These are phyloP conservation scores for Achlya hypogyna DNA, from an alignment of 352 stramenopile genomes.

Conservation along the genomic window DNA sequence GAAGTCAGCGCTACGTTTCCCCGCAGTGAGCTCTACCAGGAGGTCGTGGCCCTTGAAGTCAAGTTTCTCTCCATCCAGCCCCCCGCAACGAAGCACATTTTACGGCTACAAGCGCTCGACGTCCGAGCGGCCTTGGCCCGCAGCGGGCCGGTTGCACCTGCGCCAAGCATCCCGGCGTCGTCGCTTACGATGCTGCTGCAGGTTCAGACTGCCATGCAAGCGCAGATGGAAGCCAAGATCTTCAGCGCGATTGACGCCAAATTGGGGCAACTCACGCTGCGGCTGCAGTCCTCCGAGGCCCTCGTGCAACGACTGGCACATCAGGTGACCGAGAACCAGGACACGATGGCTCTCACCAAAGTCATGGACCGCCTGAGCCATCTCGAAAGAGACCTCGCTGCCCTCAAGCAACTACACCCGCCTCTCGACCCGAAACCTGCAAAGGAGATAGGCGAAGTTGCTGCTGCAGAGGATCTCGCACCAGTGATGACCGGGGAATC, in stretches of 20 bases:
- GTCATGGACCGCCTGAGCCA: background rate
- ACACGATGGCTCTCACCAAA: background rate
- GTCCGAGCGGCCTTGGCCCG: background rate
- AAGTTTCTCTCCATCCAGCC: background rate
- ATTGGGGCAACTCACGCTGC: conserved; percentile 38
- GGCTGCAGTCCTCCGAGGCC: conserved; percentile 53
- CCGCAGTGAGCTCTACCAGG: conserved; percentile 21
- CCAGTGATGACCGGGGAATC: too few relatives aligned
- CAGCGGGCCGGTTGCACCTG: background rate
- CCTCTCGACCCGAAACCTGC: background rate
- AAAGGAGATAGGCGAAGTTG: too few relatives aligned
- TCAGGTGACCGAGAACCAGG: background rate
- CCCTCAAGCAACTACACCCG: background rate
- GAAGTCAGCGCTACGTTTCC: conserved; percentile 15
- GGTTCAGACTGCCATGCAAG: conserved; percentile 56
- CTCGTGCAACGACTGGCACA: conserved; percentile 46
- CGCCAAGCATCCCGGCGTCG: conserved; percentile 8
- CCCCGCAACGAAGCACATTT: background rate
- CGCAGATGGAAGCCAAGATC: conserved; percentile 62
- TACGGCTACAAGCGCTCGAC: background rate
- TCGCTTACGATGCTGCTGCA: conserved; percentile 34
- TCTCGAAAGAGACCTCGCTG: background rate
- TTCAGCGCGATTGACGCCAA: conserved; percentile 46
- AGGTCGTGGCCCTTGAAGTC: conserved; percentile 21
- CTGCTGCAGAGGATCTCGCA: too few relatives aligned